phyloP scores from a whole-genome alignment of 1,284 basidiomycete genomes.

The Exsudoporus floridanus region DNA sequence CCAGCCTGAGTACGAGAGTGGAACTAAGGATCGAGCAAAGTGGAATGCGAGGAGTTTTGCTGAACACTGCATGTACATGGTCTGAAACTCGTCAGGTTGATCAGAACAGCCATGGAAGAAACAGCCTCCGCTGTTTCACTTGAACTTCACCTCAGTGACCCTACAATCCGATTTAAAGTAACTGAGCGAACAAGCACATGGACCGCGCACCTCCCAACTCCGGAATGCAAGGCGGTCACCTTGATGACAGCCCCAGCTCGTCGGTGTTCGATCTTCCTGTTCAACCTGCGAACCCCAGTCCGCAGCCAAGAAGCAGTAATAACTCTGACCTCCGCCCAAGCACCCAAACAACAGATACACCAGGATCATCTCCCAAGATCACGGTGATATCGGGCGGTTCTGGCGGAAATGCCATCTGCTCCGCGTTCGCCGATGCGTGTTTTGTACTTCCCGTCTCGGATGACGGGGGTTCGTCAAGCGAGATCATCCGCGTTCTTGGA shows the following conservation, averaged over 20 bases:
- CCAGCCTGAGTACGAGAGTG: neutral
- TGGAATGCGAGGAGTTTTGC: neutral
- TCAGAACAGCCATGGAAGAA: too few species aligned
- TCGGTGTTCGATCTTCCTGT: slow-evolving; percentile 71
- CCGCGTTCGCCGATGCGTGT: slow-evolving; percentile 67
- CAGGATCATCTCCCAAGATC: slow-evolving; percentile 40
- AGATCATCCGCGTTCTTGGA: slow-evolving; percentile 81
- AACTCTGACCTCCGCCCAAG: slow-evolving; percentile 5
- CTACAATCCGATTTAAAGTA: neutral
- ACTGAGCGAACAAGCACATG: slow-evolving; percentile 10
- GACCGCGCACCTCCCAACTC: slow-evolving; percentile 20
- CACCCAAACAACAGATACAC: slow-evolving; percentile 8
- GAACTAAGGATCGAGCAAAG: neutral
- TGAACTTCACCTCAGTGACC: neutral
- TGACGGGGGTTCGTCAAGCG: slow-evolving; percentile 82
- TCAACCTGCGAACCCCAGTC: slow-evolving; percentile 33
- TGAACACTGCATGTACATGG: neutral
- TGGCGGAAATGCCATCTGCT: slow-evolving; percentile 77
- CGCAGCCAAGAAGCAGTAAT: slow-evolving; percentile 13
- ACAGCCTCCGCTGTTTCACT: too few species aligned
- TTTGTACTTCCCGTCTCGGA: slow-evolving; percentile 84
- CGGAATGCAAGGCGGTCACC: slow-evolving; percentile 2
- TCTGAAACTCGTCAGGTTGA: neutral
- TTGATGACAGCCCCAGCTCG: slow-evolving; percentile 57
- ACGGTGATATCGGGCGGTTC: slow-evolving; percentile 81